Percentiles rank a stretch among this genome's conserved stretches.
Conservation (phyloP, 495 filamentous ascomycete genomes). For the Trichoderma virens region DNA sequence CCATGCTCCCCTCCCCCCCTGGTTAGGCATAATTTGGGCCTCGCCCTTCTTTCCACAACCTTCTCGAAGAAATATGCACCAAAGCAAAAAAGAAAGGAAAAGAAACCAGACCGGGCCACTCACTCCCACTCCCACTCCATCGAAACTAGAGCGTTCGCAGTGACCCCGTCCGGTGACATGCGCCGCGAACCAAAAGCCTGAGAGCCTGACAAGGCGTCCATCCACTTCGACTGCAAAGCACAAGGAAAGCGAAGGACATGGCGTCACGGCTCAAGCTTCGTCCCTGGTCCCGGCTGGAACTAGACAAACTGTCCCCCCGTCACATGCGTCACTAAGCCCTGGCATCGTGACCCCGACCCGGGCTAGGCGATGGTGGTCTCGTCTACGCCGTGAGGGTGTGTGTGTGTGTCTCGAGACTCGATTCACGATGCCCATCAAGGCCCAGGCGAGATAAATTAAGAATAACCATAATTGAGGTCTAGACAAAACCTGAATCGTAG, state of each 20-base stretch:
- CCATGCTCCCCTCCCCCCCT: background rate
- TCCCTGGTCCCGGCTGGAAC: background rate
- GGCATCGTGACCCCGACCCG: constrained; percentile 3
- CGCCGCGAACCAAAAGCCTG: background rate
- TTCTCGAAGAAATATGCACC: background rate
- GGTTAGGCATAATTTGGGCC: background rate
- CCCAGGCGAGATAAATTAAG: too few species aligned
- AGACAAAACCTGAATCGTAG: too few species aligned
- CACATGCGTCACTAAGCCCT: constrained; percentile 7
- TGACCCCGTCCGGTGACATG: background rate
- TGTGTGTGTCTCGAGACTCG: too few species aligned
- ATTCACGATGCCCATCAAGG: too few species aligned
- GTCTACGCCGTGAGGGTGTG: background rate
- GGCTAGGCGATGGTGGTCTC: too few species aligned
- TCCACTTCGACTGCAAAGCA: background rate
- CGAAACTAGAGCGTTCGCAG: too few species aligned
- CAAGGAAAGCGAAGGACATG: background rate
- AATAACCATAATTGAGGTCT: too few species aligned
- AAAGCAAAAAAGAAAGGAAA: background rate
- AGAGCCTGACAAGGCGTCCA: background rate
- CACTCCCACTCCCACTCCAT: too few species aligned
- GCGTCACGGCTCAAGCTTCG: background rate
- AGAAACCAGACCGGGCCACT: too few species aligned
- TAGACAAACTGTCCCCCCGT: background rate
- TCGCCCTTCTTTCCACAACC: background rate